Conservation (phyloP, 2,329 filamentous ascomycete genomes). For the Stachybotrys chartarum region DNA sequence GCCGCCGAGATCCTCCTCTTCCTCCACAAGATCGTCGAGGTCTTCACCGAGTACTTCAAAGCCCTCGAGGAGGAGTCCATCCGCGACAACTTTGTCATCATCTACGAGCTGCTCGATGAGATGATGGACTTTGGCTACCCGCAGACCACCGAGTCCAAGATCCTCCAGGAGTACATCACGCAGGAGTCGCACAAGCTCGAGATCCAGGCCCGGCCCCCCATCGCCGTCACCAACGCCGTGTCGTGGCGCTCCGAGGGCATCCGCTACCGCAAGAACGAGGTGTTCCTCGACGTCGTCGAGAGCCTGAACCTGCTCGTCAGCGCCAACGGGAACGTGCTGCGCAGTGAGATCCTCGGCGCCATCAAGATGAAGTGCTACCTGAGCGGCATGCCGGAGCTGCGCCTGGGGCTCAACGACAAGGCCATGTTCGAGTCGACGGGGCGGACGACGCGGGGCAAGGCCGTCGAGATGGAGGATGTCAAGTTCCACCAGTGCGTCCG, state of each 20-base stretch:
- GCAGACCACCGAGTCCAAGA: slow-evolving; percentile 97
- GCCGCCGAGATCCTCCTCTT: slow-evolving; percentile 97
- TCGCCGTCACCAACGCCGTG: slow-evolving; percentile 96
- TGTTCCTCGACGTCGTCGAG: slow-evolving; percentile 96
- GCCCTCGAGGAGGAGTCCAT: slow-evolving; percentile 98
- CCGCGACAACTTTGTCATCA: slow-evolving; percentile 97
- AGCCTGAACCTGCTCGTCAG: slow-evolving; percentile 93
- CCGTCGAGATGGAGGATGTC: slow-evolving; percentile 99
- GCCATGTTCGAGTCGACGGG: slow-evolving; percentile 99
- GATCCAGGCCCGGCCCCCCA: slow-evolving; percentile 89
- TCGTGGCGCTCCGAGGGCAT: slow-evolving; percentile 98
- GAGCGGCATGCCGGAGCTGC: slow-evolving; percentile 94
- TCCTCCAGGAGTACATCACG: slow-evolving; percentile 97
- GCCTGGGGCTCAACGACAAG: slow-evolving; percentile 94
- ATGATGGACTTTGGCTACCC: slow-evolving; percentile 99
- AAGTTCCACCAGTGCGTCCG: slow-evolving; percentile 99
- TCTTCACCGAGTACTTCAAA: slow-evolving; percentile 99
- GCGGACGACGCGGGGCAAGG: slow-evolving; percentile 86
- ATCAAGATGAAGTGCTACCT: slow-evolving; percentile 99
- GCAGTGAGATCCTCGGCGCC: slow-evolving; percentile 92
- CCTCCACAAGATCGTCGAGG: slow-evolving; percentile 95
- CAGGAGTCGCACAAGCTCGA: slow-evolving; percentile 99
- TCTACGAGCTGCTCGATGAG: slow-evolving; percentile 96
- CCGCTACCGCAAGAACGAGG: slow-evolving; percentile 97
- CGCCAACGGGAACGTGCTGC: slow-evolving; percentile 86